Evolutionary conservation across 1,284 basidiomycete genomes (phyloP).

Genomic region (Kwoniella shivajii): DNA sequence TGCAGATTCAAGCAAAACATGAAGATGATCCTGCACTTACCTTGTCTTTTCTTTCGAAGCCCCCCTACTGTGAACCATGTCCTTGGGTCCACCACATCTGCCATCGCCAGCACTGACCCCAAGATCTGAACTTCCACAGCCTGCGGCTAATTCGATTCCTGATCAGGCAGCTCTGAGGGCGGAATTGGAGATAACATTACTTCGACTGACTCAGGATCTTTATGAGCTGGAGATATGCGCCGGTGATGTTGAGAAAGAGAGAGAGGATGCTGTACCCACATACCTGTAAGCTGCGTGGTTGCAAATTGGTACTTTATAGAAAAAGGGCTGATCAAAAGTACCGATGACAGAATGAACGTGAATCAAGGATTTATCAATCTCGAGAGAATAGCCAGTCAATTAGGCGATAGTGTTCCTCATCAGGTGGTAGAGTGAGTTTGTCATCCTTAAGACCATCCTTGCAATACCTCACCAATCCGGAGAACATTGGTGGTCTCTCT

Average conservation of each 20-base stretch:
- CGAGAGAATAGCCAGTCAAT: constrained; percentile 27
- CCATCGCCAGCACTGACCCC: constrained; percentile 44
- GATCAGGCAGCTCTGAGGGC: constrained; percentile 36
- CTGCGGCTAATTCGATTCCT: background rate
- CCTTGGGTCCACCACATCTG: constrained; percentile 24
- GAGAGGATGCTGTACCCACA: constrained; percentile 40
- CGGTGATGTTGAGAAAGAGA: constrained; percentile 42
- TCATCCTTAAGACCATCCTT: too few relatives aligned
- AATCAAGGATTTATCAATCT: constrained; percentile 36
- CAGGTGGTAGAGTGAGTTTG: constrained; percentile 47
- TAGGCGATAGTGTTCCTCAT: constrained; percentile 45
- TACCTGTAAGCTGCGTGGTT: constrained; percentile 34
- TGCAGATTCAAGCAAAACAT: too few relatives aligned
- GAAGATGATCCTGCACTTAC: background rate
- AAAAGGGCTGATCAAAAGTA: background rate
- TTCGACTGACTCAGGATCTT: constrained; percentile 44
- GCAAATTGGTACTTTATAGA: too few relatives aligned
- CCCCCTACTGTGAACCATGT: constrained; percentile 15
- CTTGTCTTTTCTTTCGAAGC: background rate
- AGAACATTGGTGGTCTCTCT: too few relatives aligned
- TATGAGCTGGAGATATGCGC: constrained; percentile 53
- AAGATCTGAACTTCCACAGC: background rate
- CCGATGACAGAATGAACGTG: constrained; percentile 30
- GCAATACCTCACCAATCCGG: too few relatives aligned
- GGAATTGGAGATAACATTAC: constrained; percentile 37